Base-by-base conservation (phyloP, 441 rosid genomes). In the Mallotus japonicus region DNA sequence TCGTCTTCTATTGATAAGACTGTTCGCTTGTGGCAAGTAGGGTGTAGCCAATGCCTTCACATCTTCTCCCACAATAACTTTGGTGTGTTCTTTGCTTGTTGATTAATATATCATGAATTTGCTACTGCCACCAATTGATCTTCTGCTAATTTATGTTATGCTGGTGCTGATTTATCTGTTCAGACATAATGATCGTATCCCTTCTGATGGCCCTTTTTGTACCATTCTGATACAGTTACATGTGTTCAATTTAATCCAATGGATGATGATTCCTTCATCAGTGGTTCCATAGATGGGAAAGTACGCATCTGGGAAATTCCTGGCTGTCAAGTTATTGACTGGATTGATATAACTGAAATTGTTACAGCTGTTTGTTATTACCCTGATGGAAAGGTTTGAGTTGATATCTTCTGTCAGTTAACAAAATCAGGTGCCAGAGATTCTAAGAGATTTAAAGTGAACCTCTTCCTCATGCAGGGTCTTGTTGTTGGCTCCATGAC, bases 221-320 rank as follows among this genome's bases (percentile, higher is more conserved):
- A 17, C 28, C 16, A 14, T 1, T 44, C 47, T 44, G 17, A 15
- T 28, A 24, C 72, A 79, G 98, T 93, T 34, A 95, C 98, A 28
- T 86, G 92, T 50, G 90, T 90, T 59, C 93, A 93, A 67, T 95
- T 93, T 78, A 90, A 93, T 84, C 99, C 99, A 12, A 83, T 85
- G 69, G 88, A 95, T 80, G 90, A 90, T 58, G 85, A 85, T 77
- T 79, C 78, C 83, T 95, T 95, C 87, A 83, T 93, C 71, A 95
- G 92, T 49, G 98, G 99, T 62, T 95, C 98, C 12, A 86, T 95
- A 68, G 99, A 95, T 81, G 99, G 98, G 50, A 95, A 91, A 89
- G 87, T 95, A 67, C 96, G 99, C 56, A 88, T 93, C 55, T 95
- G 99, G 98, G 88, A 81, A 58, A 75, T 87, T 75, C 74, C 87